These are phyloP conservation scores for Arabis hirsuta DNA, from an alignment of 345 rosid species.

Conservation along the genomic window DNA sequence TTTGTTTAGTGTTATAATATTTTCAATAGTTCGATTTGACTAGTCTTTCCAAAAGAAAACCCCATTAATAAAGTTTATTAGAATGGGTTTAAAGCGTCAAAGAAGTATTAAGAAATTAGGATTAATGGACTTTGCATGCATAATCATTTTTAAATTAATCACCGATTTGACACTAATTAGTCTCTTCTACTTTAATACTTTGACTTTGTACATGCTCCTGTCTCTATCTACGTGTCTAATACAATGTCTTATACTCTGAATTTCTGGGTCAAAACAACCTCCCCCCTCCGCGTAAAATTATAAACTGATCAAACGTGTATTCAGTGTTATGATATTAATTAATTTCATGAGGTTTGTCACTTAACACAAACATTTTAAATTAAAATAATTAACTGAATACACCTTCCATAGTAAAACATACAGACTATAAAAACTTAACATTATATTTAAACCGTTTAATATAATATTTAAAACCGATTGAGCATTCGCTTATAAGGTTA, in stretches of 20 bases:
- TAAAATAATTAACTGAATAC: too few species aligned
- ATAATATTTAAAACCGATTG: too few species aligned
- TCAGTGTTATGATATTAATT: too few species aligned
- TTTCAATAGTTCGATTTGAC: slow-evolving; percentile 39
- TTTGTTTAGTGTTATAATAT: neutral
- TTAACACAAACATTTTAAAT: too few species aligned
- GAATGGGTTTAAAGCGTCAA: slow-evolving; percentile 30
- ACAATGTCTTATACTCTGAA: neutral
- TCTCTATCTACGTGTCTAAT: slow-evolving; percentile 13
- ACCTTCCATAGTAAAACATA: too few species aligned
- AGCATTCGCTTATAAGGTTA: too few species aligned
- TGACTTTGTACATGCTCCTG: slow-evolving; percentile 34
- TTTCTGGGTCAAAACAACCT: neutral
- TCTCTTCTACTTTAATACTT: slow-evolving; percentile 27
- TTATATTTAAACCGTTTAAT: neutral
- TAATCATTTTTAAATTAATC: slow-evolving; percentile 32
- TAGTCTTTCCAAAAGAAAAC: slow-evolving; percentile 18
- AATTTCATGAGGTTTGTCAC: too few species aligned
- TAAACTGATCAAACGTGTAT: neutral
- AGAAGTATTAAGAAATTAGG: slow-evolving; percentile 24
- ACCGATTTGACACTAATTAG: slow-evolving; percentile 39
- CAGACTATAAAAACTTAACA: too few species aligned
- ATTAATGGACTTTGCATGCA: slow-evolving; percentile 39
- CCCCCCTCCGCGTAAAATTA: neutral
- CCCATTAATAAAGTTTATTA: neutral